Evolutionary conservation across 495 filamentous ascomycete genomes (phyloP).

Genomic region (Poronia punctata): DNA sequence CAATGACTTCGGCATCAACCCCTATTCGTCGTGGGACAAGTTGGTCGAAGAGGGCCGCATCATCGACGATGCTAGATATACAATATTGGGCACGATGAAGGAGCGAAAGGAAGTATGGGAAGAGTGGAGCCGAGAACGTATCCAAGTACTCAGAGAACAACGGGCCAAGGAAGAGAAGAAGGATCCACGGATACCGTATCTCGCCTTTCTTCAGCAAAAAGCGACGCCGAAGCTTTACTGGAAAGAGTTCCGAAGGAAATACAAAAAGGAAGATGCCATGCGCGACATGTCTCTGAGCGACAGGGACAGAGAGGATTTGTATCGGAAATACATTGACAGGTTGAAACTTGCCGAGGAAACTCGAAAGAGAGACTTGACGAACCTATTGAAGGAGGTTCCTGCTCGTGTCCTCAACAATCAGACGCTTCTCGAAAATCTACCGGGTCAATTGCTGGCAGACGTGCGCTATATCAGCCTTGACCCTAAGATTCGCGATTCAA

Average conservation of each 20-base stretch:
- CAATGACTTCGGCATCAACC: conserved; percentile 71
- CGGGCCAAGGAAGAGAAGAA: conserved; percentile 72
- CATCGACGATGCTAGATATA: conserved; percentile 80
- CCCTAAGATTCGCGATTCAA: conserved; percentile 57
- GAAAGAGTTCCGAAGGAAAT: conserved; percentile 92
- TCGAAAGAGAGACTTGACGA: conserved; percentile 70
- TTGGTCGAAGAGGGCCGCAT: conserved; percentile 75
- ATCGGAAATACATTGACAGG: conserved; percentile 75
- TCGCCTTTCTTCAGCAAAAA: conserved; percentile 71
- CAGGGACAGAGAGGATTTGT: conserved; percentile 85
- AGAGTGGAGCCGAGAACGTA: conserved; percentile 69
- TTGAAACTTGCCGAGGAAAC: conserved; percentile 69
- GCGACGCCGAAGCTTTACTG: conserved; percentile 90
- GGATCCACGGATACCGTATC: conserved; percentile 78
- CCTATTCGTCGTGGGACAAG: conserved; percentile 88
- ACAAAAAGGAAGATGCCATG: conserved; percentile 75
- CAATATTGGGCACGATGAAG: conserved; percentile 71
- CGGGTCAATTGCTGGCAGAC: conserved; percentile 62
- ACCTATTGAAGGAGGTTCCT: conserved; percentile 66
- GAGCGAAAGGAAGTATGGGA: conserved; percentile 73
- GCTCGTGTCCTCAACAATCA: conserved; percentile 58
- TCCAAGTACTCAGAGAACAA: conserved; percentile 61
- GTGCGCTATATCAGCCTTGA: conserved; percentile 75
- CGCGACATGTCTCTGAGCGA: conserved; percentile 66
- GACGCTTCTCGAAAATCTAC: conserved; percentile 57